Percentiles rank a stretch among this genome's conserved stretches.
phyloP scores from a whole-genome alignment of 2,329 filamentous ascomycete species.

The Boeremia lycopersici region DNA sequence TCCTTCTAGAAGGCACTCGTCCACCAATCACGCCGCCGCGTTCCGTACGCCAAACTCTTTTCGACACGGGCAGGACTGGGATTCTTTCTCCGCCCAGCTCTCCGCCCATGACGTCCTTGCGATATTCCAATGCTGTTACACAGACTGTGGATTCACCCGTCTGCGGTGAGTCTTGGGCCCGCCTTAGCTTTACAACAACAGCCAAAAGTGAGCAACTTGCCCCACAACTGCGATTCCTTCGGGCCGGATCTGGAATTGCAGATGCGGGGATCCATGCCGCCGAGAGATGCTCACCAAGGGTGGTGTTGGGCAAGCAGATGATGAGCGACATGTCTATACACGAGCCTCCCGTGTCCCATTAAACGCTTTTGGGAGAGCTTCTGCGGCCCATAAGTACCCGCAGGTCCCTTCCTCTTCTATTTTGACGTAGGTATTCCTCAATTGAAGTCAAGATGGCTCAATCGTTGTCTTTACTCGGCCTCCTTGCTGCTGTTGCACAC shows the following conservation, averaged over 20 bases:
- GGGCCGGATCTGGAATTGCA: neutral
- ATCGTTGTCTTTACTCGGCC: constrained; percentile 18
- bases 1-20: constrained; percentile 28
- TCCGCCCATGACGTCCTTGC: constrained; percentile 22
- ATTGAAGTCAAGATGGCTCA: constrained; percentile 27
- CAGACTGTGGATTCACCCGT: constrained; percentile 19
- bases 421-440: neutral
- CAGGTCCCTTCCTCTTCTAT: neutral
- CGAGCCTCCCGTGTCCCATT: neutral
- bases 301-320: neutral
- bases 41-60: constrained; percentile 17
- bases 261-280: constrained; percentile 9
- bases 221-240: constrained; percentile 2
- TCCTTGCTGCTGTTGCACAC: constrained; percentile 24
- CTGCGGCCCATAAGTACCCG: neutral
- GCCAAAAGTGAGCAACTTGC: constrained; percentile 17
- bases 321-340: neutral
- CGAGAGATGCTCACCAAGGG: neutral
- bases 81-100: constrained; percentile 29
- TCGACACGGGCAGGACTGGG: constrained; percentile 27
- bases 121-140: constrained; percentile 17
- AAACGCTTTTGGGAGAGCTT: neutral
- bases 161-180: constrained; percentile 20
- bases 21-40: constrained; percentile 33
- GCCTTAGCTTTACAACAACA: constrained; percentile 21